A percentile compares a stretch with the other conserved stretches of the same genome.
These are phyloP conservation scores for Monosporascus sp. DNA, from an alignment of 2,329 filamentous ascomycete genomes.

Conservation along the genomic window DNA sequence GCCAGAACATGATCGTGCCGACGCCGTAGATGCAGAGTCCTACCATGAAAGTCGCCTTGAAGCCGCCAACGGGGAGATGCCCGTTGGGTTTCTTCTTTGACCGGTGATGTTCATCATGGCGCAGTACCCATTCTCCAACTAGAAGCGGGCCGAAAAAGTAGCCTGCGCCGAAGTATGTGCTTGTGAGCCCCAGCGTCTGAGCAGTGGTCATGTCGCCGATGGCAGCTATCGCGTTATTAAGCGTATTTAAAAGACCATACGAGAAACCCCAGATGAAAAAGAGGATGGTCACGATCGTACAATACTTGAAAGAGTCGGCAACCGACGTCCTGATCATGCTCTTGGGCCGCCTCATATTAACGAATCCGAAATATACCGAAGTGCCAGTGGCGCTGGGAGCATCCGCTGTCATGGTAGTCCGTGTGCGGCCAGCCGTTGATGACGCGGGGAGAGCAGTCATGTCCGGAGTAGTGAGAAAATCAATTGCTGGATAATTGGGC, in stretches of 20 bases:
- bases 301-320: slow-evolving; percentile 64
- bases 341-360: slow-evolving; percentile 64
- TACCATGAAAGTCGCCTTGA: slow-evolving; percentile 74
- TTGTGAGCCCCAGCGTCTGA: slow-evolving; percentile 62
- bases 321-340: slow-evolving; percentile 62
- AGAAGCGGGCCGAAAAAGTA: slow-evolving; percentile 67
- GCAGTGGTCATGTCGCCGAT: slow-evolving; percentile 56
- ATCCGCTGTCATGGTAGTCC: slow-evolving; percentile 27
- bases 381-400: slow-evolving; percentile 27
- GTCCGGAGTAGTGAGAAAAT: slow-evolving; percentile 42
- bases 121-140: slow-evolving; percentile 64
- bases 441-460: slow-evolving; percentile 11
- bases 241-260: slow-evolving; percentile 76
- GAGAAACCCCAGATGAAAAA: slow-evolving; percentile 91
- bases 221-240: slow-evolving; percentile 65
- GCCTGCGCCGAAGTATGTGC: slow-evolving; percentile 63
- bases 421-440: slow-evolving; percentile 15
- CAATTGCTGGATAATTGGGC: slow-evolving; percentile 31
- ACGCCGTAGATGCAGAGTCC: slow-evolving; percentile 70
- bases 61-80: slow-evolving; percentile 52
- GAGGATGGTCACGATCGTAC: slow-evolving; percentile 68
- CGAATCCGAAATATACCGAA: slow-evolving; percentile 68
- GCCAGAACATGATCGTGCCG: slow-evolving; percentile 83
- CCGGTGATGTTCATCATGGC: slow-evolving; percentile 58
- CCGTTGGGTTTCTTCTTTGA: slow-evolving; percentile 32